Evolutionary conservation across 805 yeast species (phyloP).

Genomic region (Isabelozyma pseudorhagii): DNA sequence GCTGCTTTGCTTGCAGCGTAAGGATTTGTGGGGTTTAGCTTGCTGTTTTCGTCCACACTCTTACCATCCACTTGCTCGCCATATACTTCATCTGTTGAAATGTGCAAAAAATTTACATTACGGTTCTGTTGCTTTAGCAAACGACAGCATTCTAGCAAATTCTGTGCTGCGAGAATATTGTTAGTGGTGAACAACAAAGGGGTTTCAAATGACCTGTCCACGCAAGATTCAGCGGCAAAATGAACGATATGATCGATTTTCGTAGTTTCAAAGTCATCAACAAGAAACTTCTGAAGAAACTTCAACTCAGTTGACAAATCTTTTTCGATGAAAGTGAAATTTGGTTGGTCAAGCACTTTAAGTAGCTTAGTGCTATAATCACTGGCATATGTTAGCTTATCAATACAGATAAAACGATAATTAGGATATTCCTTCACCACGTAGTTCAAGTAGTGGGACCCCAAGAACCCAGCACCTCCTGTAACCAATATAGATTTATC

Average conservation of each 20-base stretch:
- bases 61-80: constrained; percentile 36
- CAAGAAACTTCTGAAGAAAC: constrained; percentile 14
- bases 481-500: constrained; percentile 37
- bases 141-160: constrained; percentile 41
- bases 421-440: constrained; percentile 26
- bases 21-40: constrained; percentile 52
- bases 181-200: constrained; percentile 44
- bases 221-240: constrained; percentile 56
- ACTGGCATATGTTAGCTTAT: constrained; percentile 46
- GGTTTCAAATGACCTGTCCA: constrained; percentile 46
- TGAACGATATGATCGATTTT: constrained; percentile 38
- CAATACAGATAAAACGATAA: constrained; percentile 41
- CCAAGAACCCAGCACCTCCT: constrained; percentile 60
- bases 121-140: constrained; percentile 2
- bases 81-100: constrained; percentile 61
- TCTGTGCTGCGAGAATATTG: constrained; percentile 47
- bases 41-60: constrained; percentile 30
- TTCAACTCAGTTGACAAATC: constrained; percentile 33
- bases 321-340: constrained; percentile 21
- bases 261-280: constrained; percentile 9
- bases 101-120: constrained; percentile 32
- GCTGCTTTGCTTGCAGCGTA: constrained; percentile 58
- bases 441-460: constrained; percentile 43
- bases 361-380: constrained; percentile 21
- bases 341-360: constrained; percentile 7